Evolutionary conservation across 2,329 filamentous ascomycete genomes (phyloP).

Genomic region (Calonectria hawksworthii): DNA sequence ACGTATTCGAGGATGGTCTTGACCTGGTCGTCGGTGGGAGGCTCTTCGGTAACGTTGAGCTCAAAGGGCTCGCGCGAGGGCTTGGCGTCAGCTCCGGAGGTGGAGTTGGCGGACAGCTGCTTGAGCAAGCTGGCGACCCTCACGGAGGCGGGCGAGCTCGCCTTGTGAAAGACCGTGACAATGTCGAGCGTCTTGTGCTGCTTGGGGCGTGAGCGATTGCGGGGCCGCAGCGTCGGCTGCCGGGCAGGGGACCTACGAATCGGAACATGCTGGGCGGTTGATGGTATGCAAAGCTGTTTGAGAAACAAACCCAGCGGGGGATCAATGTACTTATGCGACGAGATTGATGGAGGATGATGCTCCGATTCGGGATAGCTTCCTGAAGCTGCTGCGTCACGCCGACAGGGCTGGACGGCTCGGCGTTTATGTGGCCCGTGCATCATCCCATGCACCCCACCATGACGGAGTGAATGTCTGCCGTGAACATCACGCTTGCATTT

Average conservation of each 20-base stretch:
- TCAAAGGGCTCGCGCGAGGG: conserved; percentile 79
- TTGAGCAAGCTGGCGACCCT: conserved; percentile 84
- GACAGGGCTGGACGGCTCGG: conserved; percentile 45
- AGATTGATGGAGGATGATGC: conserved; percentile 41
- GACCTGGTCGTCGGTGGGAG: conserved; percentile 86
- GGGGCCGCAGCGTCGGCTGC: no score
- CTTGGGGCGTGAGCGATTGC: conserved; percentile 34
- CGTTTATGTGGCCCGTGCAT: conserved; percentile 39
- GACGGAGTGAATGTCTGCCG: not conserved
- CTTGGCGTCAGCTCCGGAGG: conserved; percentile 71
- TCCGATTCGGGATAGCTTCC: conserved; percentile 47
- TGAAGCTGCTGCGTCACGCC: conserved; percentile 44
- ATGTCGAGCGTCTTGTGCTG: conserved; percentile 89
- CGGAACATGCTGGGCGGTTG: conserved; percentile 58
- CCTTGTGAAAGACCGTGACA: conserved; percentile 95
- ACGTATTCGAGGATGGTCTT: conserved; percentile 88
- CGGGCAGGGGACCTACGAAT: conserved; percentile 55
- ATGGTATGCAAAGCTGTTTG: conserved; percentile 3
- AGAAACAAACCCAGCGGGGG: conserved; percentile 6
- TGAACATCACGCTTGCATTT: conserved; percentile 4
- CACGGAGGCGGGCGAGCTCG: conserved; percentile 78
- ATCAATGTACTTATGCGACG: conserved; percentile 17
- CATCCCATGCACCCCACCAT: conserved; percentile 17
- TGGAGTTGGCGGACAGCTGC: conserved; percentile 79
- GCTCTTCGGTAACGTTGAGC: conserved; percentile 83